Evolutionary conservation across 352 stramenopile species (phyloP), one percentile per base, ranked within the genome.

Genomic region (Phytophthora fragariae): DNA sequence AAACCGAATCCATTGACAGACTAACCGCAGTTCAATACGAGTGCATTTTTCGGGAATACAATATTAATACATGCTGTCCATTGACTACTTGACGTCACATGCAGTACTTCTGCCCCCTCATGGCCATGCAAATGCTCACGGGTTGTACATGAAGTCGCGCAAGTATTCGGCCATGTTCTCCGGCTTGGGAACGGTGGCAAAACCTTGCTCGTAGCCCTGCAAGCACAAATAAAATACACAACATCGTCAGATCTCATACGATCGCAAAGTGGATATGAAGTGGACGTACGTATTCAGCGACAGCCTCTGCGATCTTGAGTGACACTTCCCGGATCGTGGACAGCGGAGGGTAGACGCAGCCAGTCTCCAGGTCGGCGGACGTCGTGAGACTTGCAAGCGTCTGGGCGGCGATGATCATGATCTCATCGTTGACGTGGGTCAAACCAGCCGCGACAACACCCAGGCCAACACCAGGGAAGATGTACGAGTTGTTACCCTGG

Each of bases 381-480:
- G 90, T 94, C 5, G 99, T 87, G 55, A 89, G 52, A 50, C 81
- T 65, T 14, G 90, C 83, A 4, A 96, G 79, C 9, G 88, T 90
- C 77, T 92, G 81, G 39, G 89, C 89, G 9, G 88, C 89, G 60
- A 93, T 91, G 70, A 95, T 85, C 84, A 96, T 93, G 53, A 97
- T 81, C 65, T 91, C 84, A 55, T 97, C 88, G 50, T 93, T 79
- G 39, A 95, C 86, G 71, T 89, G 85, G 12, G 85, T 93, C 41
- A 95, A 55, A 2, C 86, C 91, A 37, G 83, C 93, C 3, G 97
- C 82, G 17, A 98, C 92, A 17, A 95, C 95, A 37, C 94, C 97
- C 3, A 99, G 86, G 21, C 96, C 97, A 60, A 99, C 85, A 55
- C 97, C 97, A 21, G 97, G 97, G 86, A 99, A 99, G 66, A 99